phyloP scores from a whole-genome alignment of 2,329 filamentous ascomycete species.

The Biscogniauxia sp. region DNA sequence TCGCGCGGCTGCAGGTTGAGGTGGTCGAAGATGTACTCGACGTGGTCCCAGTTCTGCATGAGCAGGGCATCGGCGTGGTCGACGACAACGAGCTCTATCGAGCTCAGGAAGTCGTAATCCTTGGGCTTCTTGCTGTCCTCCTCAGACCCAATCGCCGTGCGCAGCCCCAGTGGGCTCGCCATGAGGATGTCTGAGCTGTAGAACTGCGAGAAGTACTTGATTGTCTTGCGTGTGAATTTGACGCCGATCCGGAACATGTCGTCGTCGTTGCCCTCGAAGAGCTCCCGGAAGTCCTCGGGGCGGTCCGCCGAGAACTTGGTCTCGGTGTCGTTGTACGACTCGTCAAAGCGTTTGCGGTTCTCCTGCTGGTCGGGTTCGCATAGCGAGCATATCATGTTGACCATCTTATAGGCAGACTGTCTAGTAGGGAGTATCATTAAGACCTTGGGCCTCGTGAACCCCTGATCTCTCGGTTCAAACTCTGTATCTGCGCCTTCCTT shows the following conservation, averaged over 20 bases:
- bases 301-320: constrained; percentile 69
- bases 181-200: constrained; percentile 96
- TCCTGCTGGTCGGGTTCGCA: constrained; percentile 88
- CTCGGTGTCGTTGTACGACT: constrained; percentile 71
- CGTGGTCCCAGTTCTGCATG: constrained; percentile 98
- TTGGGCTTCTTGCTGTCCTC: constrained; percentile 66
- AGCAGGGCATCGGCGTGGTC: constrained; percentile 91
- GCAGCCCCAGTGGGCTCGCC: constrained; percentile 83
- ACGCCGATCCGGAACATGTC: constrained; percentile 96
- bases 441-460: constrained; percentile 91
- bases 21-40: constrained; percentile 87
- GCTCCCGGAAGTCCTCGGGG: constrained; percentile 80
- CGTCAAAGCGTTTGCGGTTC: constrained; percentile 88
- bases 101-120: constrained; percentile 89
- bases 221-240: constrained; percentile 93
- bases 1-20: constrained; percentile 89
- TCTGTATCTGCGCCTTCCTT: constrained; percentile 63
- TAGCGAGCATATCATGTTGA: constrained; percentile 73
- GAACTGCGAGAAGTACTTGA: constrained; percentile 93
- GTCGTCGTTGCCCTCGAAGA: constrained; percentile 94
- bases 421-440: constrained; percentile 87
- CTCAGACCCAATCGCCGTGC: constrained; percentile 81
- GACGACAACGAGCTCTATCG: constrained; percentile 84
- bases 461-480: constrained; percentile 82
- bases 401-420: constrained; percentile 75